These are phyloP conservation scores for Lentinula sp. DNA, from an alignment of 768 basidiomycete species.

Conservation along the genomic window DNA sequence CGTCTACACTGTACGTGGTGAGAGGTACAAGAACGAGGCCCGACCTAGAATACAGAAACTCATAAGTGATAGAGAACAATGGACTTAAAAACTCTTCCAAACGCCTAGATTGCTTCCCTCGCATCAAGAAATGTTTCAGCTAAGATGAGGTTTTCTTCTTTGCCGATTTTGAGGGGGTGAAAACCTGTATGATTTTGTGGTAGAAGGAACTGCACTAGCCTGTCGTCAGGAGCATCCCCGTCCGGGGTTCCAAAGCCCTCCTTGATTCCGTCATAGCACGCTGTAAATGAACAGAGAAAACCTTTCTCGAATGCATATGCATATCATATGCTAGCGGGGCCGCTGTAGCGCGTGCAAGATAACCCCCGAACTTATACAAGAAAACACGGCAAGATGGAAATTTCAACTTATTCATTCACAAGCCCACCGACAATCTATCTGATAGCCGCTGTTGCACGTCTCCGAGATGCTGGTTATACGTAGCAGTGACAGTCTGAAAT, in stretches of 20 bases:
- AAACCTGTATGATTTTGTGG: background rate
- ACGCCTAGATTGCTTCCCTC: constrained; percentile 39
- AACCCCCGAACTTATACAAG: background rate
- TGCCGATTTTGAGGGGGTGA: background rate
- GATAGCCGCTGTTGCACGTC: no score
- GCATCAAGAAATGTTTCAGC: constrained; percentile 16
- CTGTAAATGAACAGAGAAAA: background rate
- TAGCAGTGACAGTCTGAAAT: no score
- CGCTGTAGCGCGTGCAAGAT: background rate
- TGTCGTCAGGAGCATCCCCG: background rate
- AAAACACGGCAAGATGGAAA: background rate
- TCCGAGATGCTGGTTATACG: background rate
- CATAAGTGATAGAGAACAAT: constrained; percentile 19
- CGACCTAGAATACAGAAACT: constrained; percentile 33
- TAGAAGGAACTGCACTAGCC: background rate
- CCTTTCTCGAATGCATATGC: background rate
- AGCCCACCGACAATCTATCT: background rate
- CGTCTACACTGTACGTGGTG: constrained; percentile 70
- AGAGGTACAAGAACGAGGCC: constrained; percentile 67
- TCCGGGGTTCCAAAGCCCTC: background rate
- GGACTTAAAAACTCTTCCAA: constrained; percentile 32
- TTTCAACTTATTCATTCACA: background rate
- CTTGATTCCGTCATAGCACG: background rate
- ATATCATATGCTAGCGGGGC: background rate
- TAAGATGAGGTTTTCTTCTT: background rate